A percentile compares a stretch with the other conserved stretches of the same genome.
Conservation (phyloP, 2,329 filamentous ascomycete species). For the Botrytis tulipae region DNA sequence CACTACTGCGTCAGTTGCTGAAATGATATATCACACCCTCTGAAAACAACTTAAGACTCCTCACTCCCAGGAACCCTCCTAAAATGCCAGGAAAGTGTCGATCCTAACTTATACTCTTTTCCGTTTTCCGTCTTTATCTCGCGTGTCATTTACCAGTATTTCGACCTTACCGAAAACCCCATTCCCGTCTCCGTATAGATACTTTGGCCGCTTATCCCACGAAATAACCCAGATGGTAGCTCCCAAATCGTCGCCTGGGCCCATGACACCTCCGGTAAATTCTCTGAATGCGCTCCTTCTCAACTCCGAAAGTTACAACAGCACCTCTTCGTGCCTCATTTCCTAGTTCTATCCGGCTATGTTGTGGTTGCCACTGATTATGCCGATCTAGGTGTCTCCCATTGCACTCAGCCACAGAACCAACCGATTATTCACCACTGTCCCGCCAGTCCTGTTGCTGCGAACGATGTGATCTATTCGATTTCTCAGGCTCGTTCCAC, state of each 20-base stretch:
- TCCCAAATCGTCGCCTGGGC: conserved; percentile 19
- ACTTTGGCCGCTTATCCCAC: neutral
- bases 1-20: neutral
- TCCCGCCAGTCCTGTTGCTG: conserved; percentile 41
- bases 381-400: conserved; percentile 44
- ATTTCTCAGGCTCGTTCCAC: conserved; percentile 44
- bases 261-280: conserved; percentile 47
- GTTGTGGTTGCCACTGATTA: conserved; percentile 48
- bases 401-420: conserved; percentile 37
- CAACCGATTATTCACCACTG: conserved; percentile 44
- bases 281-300: conserved; percentile 43
- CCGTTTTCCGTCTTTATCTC: conserved; percentile 8
- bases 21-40: neutral
- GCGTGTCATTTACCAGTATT: conserved; percentile 18
- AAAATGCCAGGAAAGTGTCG: neutral
- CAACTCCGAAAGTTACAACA: conserved; percentile 45
- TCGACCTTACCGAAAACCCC: neutral
- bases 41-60: neutral
- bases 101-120: neutral
- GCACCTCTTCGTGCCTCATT: conserved; percentile 42
- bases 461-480: conserved; percentile 46
- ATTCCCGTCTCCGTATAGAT: conserved; percentile 17
- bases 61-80: neutral
- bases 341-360: conserved; percentile 44
- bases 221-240: neutral